phyloP scores from a whole-genome alignment of 2,329 filamentous ascomycete genomes.

The Colletotrichum liaoningense region DNA sequence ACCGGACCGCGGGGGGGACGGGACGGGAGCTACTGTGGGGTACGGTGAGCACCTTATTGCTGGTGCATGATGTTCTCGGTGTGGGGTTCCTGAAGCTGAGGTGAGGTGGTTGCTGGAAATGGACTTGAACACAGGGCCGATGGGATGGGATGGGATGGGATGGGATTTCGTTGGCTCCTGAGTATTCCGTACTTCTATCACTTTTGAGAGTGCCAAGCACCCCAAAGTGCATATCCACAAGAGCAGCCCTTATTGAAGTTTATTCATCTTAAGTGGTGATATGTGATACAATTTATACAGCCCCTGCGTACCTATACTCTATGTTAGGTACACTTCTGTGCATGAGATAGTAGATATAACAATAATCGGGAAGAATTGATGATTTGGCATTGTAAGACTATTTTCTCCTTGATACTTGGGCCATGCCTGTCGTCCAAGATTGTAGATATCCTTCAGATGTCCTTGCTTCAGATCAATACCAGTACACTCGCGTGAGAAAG shows the following conservation, averaged over 20 bases:
- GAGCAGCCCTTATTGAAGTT: not conserved
- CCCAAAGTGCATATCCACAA: not conserved
- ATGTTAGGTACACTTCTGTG: too few species aligned
- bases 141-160: not conserved
- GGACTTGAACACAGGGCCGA: not conserved
- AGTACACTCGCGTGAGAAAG: not conserved
- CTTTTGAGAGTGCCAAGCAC: not conserved
- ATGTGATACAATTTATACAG: not conserved
- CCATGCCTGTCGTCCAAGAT: not conserved
- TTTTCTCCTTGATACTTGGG: not conserved
- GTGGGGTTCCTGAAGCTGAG: constrained; percentile 25
- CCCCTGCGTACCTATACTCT: too few species aligned
- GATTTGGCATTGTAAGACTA: not conserved
- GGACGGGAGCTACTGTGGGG: constrained; percentile 14
- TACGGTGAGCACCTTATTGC: not conserved
- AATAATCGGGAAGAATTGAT: not conserved
- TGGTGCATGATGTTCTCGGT: not conserved
- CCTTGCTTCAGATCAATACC: too few species aligned
- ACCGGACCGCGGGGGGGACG: not conserved
- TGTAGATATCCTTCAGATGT: not conserved
- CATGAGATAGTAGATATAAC: too few species aligned
- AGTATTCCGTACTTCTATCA: not conserved
- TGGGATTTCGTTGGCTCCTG: not conserved
- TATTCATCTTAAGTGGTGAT: not conserved
- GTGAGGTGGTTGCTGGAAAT: constrained; percentile 3